Evolutionary conservation across 2,329 filamentous ascomycete genomes (phyloP).

Genomic region (Didymellaceae sp.): DNA sequence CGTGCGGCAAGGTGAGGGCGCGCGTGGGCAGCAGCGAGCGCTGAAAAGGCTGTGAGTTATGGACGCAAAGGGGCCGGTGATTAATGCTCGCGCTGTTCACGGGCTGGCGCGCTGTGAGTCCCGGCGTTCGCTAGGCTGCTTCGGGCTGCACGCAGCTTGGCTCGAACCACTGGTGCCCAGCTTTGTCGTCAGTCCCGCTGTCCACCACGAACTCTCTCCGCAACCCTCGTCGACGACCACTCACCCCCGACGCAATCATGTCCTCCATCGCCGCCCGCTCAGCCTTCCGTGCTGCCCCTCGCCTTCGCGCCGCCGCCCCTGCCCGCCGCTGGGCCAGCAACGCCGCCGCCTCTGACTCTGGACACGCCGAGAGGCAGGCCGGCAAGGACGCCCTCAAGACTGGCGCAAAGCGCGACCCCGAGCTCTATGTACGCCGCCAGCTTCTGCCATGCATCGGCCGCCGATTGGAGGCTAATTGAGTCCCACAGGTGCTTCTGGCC

Average conservation of each 20-base stretch:
- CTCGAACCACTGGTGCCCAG: slow-evolving; percentile 23
- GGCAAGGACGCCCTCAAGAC: slow-evolving; percentile 62
- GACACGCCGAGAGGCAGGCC: slow-evolving; percentile 55
- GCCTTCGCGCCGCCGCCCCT: slow-evolving; percentile 49
- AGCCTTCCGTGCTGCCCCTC: slow-evolving; percentile 55
- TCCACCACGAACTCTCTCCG: slow-evolving; percentile 17
- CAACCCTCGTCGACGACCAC: slow-evolving; percentile 25
- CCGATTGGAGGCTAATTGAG: slow-evolving; percentile 31
- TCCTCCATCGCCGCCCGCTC: slow-evolving; percentile 54
- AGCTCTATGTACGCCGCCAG: slow-evolving; percentile 69
- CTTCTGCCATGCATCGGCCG: background rate
- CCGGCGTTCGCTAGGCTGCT: slow-evolving; percentile 7
- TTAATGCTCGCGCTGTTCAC: slow-evolving; percentile 6
- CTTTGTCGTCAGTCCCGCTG: slow-evolving; percentile 22
- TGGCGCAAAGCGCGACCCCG: slow-evolving; percentile 72
- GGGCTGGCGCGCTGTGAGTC: slow-evolving; percentile 5
- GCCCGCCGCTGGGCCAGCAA: slow-evolving; percentile 48
- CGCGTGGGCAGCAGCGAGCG: slow-evolving; percentile 8
- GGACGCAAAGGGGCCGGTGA: slow-evolving; percentile 15
- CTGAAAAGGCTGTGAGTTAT: slow-evolving; percentile 8
- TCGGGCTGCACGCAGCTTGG: slow-evolving; percentile 7
- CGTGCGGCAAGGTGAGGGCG: slow-evolving; percentile 14
- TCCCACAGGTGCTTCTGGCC: slow-evolving; percentile 78
- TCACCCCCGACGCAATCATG: slow-evolving; percentile 45
- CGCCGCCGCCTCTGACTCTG: slow-evolving; percentile 26